Evolutionary conservation across 208 protist species (phyloP).

Genomic region (Willaertia magna): DNA sequence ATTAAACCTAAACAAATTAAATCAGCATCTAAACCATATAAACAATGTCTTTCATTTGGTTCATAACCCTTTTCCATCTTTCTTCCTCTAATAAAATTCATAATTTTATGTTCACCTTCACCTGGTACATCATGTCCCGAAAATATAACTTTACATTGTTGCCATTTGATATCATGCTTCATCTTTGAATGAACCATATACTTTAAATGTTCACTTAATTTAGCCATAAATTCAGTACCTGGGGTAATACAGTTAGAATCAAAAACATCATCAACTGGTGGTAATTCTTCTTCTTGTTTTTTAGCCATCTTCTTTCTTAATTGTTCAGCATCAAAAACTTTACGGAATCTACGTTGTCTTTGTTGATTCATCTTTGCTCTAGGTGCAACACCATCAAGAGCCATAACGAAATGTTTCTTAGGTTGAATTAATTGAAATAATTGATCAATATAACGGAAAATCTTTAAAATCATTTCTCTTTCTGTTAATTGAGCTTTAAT

Average conservation of each 20-base stretch:
- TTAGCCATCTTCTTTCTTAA: constrained; percentile 45
- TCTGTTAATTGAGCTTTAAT: constrained; percentile 57
- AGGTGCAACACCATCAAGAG: constrained; percentile 93
- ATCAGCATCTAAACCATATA: constrained; percentile 98
- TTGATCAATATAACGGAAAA: constrained; percentile 90
- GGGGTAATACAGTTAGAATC: constrained; percentile 99
- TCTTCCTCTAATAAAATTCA: constrained; percentile 71
- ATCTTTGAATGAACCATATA: constrained; percentile 87
- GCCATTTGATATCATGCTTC: constrained; percentile 78
- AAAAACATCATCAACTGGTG: constrained; percentile 55
- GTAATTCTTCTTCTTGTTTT: constrained; percentile 40
- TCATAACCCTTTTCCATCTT: constrained; percentile 66
- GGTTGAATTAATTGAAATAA: constrained; percentile 93
- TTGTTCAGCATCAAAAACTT: constrained; percentile 45
- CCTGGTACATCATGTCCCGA: constrained; percentile 90
- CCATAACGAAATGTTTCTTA: constrained; percentile 91
- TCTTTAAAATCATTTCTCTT: constrained; percentile 68
- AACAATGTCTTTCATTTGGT: constrained; percentile 84
- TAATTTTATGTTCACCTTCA: constrained; percentile 90
- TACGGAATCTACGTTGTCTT: constrained; percentile 87
- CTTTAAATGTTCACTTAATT: constrained; percentile 65
- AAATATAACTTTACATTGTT: constrained; percentile 76
- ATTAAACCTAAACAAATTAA: constrained; percentile 95
- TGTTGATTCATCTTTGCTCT: constrained; percentile 99
- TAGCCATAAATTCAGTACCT: constrained; percentile 96